A percentile compares a stretch with the other conserved stretches of the same genome.
These are phyloP conservation scores for Melastoma malabathricum DNA, from an alignment of 345 rosid genomes.

Conservation along the genomic window DNA sequence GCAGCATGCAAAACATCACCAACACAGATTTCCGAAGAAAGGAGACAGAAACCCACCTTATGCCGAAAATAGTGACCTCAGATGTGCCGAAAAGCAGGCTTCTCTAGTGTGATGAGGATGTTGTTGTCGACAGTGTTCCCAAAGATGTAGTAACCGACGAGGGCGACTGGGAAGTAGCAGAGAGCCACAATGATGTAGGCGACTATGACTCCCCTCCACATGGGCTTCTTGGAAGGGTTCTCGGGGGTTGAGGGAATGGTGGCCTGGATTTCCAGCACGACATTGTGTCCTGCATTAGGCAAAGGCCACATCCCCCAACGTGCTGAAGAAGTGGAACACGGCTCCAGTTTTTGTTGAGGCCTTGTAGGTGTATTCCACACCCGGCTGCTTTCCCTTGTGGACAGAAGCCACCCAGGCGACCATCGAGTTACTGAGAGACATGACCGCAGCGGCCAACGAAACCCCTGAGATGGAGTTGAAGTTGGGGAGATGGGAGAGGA, in stretches of 20 bases:
- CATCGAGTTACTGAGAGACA: conserved; percentile 69
- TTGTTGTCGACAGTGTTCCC: conserved; percentile 60
- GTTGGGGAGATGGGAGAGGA: conserved; percentile 65
- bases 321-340: conserved; percentile 50
- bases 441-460: conserved; percentile 72
- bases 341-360: conserved; percentile 20
- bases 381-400: conserved; percentile 26
- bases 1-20: background rate
- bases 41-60: conserved; percentile 26
- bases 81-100: conserved; percentile 62
- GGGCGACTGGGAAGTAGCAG: conserved; percentile 77
- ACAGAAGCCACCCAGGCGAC: conserved; percentile 54
- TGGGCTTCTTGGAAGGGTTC: conserved; percentile 57
- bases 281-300: conserved; percentile 82
- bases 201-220: conserved; percentile 78
- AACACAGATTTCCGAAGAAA: background rate
- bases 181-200: conserved; percentile 58
- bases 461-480: conserved; percentile 49
- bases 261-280: conserved; percentile 81
- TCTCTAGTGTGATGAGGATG: conserved; percentile 46
- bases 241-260: conserved; percentile 85
- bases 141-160: conserved; percentile 39
- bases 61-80: conserved; percentile 57
- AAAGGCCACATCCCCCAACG: conserved; percentile 67
- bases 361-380: conserved; percentile 41